phyloP scores from a whole-genome alignment of 2,329 filamentous ascomycete genomes.

The Sphaerostilbella broomeana region DNA sequence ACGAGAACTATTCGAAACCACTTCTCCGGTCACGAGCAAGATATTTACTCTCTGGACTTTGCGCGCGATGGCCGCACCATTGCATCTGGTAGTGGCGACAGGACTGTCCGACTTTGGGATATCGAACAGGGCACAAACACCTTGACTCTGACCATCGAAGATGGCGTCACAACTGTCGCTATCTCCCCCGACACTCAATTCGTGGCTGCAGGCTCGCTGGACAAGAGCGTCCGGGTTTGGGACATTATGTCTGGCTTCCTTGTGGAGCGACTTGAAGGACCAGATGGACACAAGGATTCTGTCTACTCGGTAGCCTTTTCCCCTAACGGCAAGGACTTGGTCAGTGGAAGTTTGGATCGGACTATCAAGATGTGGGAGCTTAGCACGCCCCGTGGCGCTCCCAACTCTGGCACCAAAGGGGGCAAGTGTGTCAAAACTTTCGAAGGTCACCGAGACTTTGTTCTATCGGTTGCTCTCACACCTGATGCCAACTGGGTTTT shows the following conservation, averaged over 20 bases:
- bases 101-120: constrained; percentile 94
- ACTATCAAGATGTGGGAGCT: constrained; percentile 99
- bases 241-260: constrained; percentile 81
- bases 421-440: constrained; percentile 96
- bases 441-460: constrained; percentile 96
- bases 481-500: constrained; percentile 94
- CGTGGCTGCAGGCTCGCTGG: constrained; percentile 88
- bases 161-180: constrained; percentile 94
- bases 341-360: constrained; percentile 92
- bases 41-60: constrained; percentile 96
- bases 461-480: constrained; percentile 89
- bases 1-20: constrained; percentile 79
- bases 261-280: constrained; percentile 84
- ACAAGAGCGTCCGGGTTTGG: constrained; percentile 98
- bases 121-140: constrained; percentile 78
- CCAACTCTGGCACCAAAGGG: constrained; percentile 64
- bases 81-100: constrained; percentile 88
- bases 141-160: constrained; percentile 84
- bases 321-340: constrained; percentile 84
- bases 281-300: constrained; percentile 92
- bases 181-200: constrained; percentile 93
- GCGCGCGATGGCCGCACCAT: constrained; percentile 89
- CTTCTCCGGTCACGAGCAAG: constrained; percentile 95
- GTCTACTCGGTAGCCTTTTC: constrained; percentile 97
- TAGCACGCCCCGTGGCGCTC: constrained; percentile 60